These are phyloP conservation scores for Inonotus obliquus DNA, from an alignment of 1,284 basidiomycete genomes.

Conservation along the genomic window DNA sequence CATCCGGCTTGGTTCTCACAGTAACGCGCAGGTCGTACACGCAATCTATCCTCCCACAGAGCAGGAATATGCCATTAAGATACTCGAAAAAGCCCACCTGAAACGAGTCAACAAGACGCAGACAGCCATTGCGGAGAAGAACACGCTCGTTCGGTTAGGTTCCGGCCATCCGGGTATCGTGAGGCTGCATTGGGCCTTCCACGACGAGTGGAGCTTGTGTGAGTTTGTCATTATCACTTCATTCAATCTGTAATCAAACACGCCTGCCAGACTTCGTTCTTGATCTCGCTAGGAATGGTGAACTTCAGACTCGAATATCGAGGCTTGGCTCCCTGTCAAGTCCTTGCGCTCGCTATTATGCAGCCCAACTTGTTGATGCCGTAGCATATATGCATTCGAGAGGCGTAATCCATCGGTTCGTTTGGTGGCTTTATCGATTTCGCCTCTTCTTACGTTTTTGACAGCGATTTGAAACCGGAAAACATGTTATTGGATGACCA, in stretches of 20 bases:
- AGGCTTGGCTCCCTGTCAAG: constrained; percentile 79
- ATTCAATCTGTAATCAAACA: neutral
- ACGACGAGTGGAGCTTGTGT: constrained; percentile 83
- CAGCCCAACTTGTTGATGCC: constrained; percentile 85
- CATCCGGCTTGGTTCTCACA: neutral
- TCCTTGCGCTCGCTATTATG: constrained; percentile 73
- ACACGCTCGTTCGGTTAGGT: constrained; percentile 50
- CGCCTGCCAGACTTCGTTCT: constrained; percentile 78
- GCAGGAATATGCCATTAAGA: constrained; percentile 70
- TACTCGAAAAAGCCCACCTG: constrained; percentile 72
- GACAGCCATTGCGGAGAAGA: constrained; percentile 63
- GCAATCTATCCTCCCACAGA: constrained; percentile 52
- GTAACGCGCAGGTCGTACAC: constrained; percentile 47
- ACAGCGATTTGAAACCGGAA: constrained; percentile 85
- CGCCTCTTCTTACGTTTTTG: constrained; percentile 10
- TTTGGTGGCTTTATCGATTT: constrained; percentile 6
- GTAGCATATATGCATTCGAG: constrained; percentile 86
- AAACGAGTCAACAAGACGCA: constrained; percentile 61
- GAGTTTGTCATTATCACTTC: constrained; percentile 30
- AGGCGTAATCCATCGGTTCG: constrained; percentile 81
- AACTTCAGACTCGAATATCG: constrained; percentile 78
- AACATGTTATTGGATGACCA: constrained; percentile 85
- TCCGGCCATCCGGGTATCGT: constrained; percentile 81
- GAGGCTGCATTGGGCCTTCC: constrained; percentile 77
- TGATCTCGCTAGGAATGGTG: constrained; percentile 87